Evolutionary conservation across 176 grass and related monocot genomes (phyloP), one percentile per base, ranked within the genome.

Genomic region (Oryza brachyantha): DNA sequence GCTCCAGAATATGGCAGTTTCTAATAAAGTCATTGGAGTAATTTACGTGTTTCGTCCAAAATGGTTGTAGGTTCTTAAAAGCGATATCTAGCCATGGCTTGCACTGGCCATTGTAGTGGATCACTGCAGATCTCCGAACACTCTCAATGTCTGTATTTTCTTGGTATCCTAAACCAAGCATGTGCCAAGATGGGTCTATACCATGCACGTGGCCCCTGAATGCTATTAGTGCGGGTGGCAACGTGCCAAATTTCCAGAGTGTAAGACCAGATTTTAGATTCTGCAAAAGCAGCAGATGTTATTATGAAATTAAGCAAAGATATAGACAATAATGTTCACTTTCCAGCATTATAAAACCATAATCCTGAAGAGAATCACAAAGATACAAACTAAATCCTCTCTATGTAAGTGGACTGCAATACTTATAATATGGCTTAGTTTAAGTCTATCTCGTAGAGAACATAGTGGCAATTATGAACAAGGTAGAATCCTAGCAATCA

Each of bases 91-190:
- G 80, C 93, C 93, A 97, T 67, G 93, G 93, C 46, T 93, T 97
- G 78, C 90, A 93, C 85, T 97, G 93, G 8, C 90, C 93, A 84
- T 97, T 97, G 83, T 92, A 97, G 58, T 97, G 93, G 64, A 97
- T 78, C 28, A 97, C 93, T 10, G 88, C 90, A 84, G 93, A 85
- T 50, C 85, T 86, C 70, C 77, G 88, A 52, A 86, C 85, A 76
- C 77, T 86, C 29, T 90, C 85, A 24, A 88, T 72, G 61, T 90
- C 79, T 5, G 83, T 86, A 58, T 90, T 93, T 79, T 97, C 93
- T 84, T 97, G 93, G 72, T 97, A 97, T 84, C 93, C 93, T 83
- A 97, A 84, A 61, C 90, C 93, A 70, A 97, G 85, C 85, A 97
- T 81, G 76, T 97, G 93, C 90, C 93, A 97, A n/a, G 85, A 85